Base-by-base conservation (phyloP, 1,284 basidiomycete genomes). In the Agaricales sp. region DNA sequence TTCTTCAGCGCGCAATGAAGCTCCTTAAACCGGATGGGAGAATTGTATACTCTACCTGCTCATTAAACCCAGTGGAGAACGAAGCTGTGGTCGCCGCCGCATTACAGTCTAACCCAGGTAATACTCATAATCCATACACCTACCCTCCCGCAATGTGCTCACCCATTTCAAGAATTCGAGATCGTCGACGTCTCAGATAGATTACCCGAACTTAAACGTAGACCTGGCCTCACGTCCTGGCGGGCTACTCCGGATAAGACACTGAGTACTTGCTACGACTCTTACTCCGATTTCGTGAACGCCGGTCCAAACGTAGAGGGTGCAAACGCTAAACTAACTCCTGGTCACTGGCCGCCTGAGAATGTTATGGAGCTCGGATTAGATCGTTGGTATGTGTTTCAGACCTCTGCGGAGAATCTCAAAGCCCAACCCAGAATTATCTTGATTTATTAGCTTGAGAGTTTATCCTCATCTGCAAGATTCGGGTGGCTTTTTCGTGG, bases 11-110 rank as follows among this genome's bases (percentile, higher is more conserved):
- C 14, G 94, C 87, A 3, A 94, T 99, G 84, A 81, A 83, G 52
- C 77, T 97, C 68, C 78, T 99, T 43, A 84, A 87, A 55, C 78
- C 80, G 2, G 82, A 86, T 26, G 95, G 95, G 11, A 81, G 91
- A 30, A 85, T 99, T 51, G 94, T 98, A 21, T 99, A 99, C 67
- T 99, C 95, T 2, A 99, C 95, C 0, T 99, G 96, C 64, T 98
- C 94, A 1, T 73, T 99, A 58, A 99, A 99, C 66, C 96, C 95
- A 1, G 77, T 94, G 23, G 96, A 99, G 68, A 98, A 99, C 64
- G 96, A 99, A 67, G 92, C 96, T 4, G 95, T 99, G 52, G 75
- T 99, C 24, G 87, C 91, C 1, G 86, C 88, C 25, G 93, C 88
- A 0, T 70, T 97, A 23, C 79, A 78, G 53, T 67, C 73, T 2